phyloP scores from a whole-genome alignment of 352 stramenopile genomes.

The Thalassiosira mediterranea region DNA sequence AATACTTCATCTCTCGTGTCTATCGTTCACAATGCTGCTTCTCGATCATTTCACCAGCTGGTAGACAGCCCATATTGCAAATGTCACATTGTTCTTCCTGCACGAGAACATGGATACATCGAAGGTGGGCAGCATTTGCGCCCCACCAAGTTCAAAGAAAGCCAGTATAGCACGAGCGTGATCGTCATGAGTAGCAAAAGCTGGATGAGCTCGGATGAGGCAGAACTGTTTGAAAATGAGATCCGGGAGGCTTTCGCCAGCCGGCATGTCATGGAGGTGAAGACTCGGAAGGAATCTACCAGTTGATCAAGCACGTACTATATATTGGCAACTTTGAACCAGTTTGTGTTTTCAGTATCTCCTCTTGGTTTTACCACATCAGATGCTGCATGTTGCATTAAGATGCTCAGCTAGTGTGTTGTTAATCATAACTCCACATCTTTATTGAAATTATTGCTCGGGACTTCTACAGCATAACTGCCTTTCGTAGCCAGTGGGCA shows the following conservation, averaged over 20 bases:
- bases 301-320: too few relatives aligned
- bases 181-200: slow-evolving; percentile 38
- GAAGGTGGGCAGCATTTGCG: slow-evolving; percentile 50
- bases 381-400: too few relatives aligned
- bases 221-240: slow-evolving; percentile 36
- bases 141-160: slow-evolving; percentile 49
- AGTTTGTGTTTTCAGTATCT: too few relatives aligned
- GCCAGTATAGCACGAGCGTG: slow-evolving; percentile 46
- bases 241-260: slow-evolving; percentile 42
- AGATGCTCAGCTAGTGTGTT: too few relatives aligned
- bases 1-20: slow-evolving; percentile 8
- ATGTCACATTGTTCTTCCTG: slow-evolving; percentile 34
- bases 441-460: too few relatives aligned
- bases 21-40: slow-evolving; percentile 21
- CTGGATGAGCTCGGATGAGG: slow-evolving; percentile 4
- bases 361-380: too few relatives aligned
- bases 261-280: slow-evolving; percentile 27
- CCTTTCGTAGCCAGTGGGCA: too few relatives aligned
- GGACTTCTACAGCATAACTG: too few relatives aligned
- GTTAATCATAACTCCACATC: too few relatives aligned
- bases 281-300: too few relatives aligned
- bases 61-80: slow-evolving; percentile 28
- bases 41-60: slow-evolving; percentile 22
- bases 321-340: too few relatives aligned
- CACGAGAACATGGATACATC: slow-evolving; percentile 48